A percentile compares a stretch with the other conserved stretches of the same genome.
Conservation (phyloP, 768 basidiomycete genomes). For the Mycena indigotica region DNA sequence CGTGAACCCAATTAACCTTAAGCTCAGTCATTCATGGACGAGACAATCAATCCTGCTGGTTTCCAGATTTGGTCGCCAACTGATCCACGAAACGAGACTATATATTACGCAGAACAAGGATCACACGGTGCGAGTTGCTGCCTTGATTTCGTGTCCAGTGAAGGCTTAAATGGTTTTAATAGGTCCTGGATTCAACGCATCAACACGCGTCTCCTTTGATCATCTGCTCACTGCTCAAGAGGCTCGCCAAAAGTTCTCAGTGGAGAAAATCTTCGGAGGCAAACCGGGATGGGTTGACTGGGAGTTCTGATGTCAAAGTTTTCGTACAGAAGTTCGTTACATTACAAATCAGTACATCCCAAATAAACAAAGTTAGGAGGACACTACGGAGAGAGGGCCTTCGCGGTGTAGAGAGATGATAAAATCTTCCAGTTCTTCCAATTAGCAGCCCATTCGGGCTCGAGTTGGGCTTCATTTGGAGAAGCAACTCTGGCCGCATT, state of each 20-base stretch:
- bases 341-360: too few species aligned
- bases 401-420: too few species aligned
- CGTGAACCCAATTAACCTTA: not conserved
- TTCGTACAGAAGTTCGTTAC: too few species aligned
- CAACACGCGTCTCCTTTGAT: conserved; percentile 33
- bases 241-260: conserved; percentile 28
- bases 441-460: too few species aligned
- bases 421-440: too few species aligned
- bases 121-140: conserved; percentile 34
- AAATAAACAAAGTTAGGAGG: too few species aligned
- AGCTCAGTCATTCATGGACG: conserved; percentile 37
- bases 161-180: not conserved
- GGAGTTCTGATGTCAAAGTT: conserved; percentile 20
- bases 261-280: conserved; percentile 40
- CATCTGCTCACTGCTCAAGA: conserved; percentile 34
- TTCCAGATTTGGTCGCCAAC: conserved; percentile 20
- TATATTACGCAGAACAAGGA: conserved; percentile 41
- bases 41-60: conserved; percentile 38
- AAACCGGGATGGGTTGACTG: conserved; percentile 43
- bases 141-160: not conserved
- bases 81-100: conserved; percentile 28
- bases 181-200: conserved; percentile 42
- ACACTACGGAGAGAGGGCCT: too few species aligned
- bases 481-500: too few species aligned
- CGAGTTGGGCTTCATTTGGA: not conserved